Evolutionary conservation across 768 basidiomycete genomes (phyloP).

Genomic region (Rhodosporidiobolus sp.): DNA sequence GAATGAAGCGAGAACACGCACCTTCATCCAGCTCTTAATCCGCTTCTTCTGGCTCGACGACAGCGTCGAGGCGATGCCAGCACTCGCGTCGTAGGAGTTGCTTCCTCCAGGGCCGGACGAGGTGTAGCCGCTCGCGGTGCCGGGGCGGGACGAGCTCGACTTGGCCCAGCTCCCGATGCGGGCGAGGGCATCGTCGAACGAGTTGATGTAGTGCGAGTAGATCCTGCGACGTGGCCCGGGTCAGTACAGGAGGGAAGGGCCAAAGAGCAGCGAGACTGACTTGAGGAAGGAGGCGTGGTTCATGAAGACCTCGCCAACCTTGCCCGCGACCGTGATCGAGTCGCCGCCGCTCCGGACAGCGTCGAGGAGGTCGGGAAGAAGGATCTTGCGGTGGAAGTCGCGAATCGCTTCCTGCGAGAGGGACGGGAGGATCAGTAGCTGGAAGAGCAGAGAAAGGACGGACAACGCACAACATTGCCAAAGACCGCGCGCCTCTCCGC

Average conservation of each 20-base stretch:
- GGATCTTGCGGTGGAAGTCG: slow-evolving; percentile 87
- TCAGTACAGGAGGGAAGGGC: neutral
- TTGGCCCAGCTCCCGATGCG: slow-evolving; percentile 77
- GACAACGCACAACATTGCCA: slow-evolving; percentile 59
- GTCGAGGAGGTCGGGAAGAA: slow-evolving; percentile 81
- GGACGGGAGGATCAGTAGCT: neutral
- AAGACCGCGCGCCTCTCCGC: slow-evolving; percentile 88
- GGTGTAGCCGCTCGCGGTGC: slow-evolving; percentile 27
- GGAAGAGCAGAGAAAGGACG: too few relatives aligned
- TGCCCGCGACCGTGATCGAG: slow-evolving; percentile 60
- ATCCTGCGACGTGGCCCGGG: slow-evolving; percentile 53
- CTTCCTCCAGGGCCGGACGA: slow-evolving; percentile 20
- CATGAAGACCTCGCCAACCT: slow-evolving; percentile 82
- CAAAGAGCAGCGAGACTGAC: neutral
- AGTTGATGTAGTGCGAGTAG: slow-evolving; percentile 98
- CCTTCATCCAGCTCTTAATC: slow-evolving; percentile 75
- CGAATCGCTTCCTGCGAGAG: slow-evolving; percentile 67
- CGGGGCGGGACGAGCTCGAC: slow-evolving; percentile 36
- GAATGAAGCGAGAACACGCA: slow-evolving; percentile 19
- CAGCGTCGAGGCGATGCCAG: slow-evolving; percentile 47
- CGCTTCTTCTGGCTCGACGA: slow-evolving; percentile 80
- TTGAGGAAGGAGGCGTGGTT: slow-evolving; percentile 96
- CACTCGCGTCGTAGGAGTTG: slow-evolving; percentile 25
- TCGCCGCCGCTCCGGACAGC: slow-evolving; percentile 49
- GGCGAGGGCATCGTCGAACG: slow-evolving; percentile 88